These are phyloP conservation scores for Sesbania bispinosa DNA, from an alignment of 306 rosid species.

Conservation along the genomic window DNA sequence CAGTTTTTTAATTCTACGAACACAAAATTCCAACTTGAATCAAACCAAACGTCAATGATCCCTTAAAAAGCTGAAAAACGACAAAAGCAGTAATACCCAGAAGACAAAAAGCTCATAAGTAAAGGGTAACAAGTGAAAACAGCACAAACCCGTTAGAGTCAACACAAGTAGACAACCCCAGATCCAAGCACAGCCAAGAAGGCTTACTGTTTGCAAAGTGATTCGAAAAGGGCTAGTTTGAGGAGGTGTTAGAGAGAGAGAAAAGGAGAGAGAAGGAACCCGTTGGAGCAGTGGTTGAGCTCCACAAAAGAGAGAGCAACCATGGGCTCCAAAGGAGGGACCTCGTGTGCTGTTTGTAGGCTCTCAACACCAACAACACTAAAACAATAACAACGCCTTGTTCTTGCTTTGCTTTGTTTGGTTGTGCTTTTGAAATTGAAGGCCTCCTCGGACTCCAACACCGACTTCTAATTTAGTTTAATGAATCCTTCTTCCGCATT, in stretches of 20 bases:
- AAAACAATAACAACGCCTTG: background rate
- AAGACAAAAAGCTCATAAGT: slow-evolving; percentile 26
- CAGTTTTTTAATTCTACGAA: background rate
- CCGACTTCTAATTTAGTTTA: slow-evolving; percentile 35
- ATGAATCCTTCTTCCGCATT: background rate
- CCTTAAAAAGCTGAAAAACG: background rate
- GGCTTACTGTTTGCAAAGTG: background rate
- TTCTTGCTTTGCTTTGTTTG: background rate
- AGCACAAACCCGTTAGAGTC: slow-evolving; percentile 27
- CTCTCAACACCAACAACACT: background rate
- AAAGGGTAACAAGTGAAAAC: slow-evolving; percentile 5
- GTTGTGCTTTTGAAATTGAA: slow-evolving; percentile 28
- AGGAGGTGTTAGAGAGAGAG: background rate
- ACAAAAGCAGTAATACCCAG: slow-evolving; percentile 25
- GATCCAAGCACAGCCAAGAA: slow-evolving; percentile 36
- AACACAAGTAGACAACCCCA: slow-evolving; percentile 30
- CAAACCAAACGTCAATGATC: slow-evolving; percentile 8
- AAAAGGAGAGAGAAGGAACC: slow-evolving; percentile 26
- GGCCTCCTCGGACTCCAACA: slow-evolving; percentile 42
- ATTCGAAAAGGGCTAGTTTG: too few relatives aligned
- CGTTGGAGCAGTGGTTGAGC: slow-evolving; percentile 59
- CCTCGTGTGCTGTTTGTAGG: slow-evolving; percentile 13
- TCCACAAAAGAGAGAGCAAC: slow-evolving; percentile 23
- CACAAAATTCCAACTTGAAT: slow-evolving; percentile 8
- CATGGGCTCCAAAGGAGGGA: slow-evolving; percentile 20